These are phyloP conservation scores for Pseudocohnilembus persalinus DNA, from an alignment of 169 alveolate species.

Conservation along the genomic window DNA sequence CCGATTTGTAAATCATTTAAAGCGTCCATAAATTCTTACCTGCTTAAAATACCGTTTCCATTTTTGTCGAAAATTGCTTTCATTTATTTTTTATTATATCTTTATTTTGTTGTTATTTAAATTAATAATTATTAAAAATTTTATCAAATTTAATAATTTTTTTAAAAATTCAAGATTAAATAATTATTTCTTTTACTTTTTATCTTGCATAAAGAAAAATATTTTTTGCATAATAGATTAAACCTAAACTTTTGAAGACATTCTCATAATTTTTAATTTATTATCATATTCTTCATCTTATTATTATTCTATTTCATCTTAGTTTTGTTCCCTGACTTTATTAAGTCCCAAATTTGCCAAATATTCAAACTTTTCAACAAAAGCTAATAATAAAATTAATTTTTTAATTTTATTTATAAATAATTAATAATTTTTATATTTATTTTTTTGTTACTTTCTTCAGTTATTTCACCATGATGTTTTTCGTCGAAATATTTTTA, in stretches of 20 bases:
- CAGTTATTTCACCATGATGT: slow-evolving; percentile 11
- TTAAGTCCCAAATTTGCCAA: slow-evolving; percentile 3
- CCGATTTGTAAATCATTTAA: neutral
- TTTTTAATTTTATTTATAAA: too few relatives aligned
- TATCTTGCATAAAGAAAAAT: slow-evolving; percentile 25
- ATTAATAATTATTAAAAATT: neutral
- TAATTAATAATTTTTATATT: too few relatives aligned
- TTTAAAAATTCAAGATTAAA: neutral
- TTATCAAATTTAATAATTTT: neutral
- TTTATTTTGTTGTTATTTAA: neutral
- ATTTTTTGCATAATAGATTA: slow-evolving; percentile 23
- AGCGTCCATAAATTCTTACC: slow-evolving; percentile 23
- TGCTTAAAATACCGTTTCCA: slow-evolving; percentile 17
- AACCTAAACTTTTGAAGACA: neutral
- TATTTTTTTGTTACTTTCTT: too few relatives aligned
- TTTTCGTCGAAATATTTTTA: slow-evolving; percentile 21
- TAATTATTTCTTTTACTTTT: neutral
- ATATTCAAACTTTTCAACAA: slow-evolving; percentile 26
- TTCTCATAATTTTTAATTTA: slow-evolving; percentile 2
- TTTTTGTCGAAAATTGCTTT: slow-evolving; percentile 22
- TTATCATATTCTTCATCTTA: neutral
- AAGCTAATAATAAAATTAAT: neutral
- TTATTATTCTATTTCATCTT: slow-evolving; percentile 11
- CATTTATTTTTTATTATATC: slow-evolving; percentile 14
- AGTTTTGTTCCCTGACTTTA: slow-evolving; percentile 4